phyloP scores from a whole-genome alignment of 1,284 basidiomycete genomes.

The Apiotrichum gamsii region DNA sequence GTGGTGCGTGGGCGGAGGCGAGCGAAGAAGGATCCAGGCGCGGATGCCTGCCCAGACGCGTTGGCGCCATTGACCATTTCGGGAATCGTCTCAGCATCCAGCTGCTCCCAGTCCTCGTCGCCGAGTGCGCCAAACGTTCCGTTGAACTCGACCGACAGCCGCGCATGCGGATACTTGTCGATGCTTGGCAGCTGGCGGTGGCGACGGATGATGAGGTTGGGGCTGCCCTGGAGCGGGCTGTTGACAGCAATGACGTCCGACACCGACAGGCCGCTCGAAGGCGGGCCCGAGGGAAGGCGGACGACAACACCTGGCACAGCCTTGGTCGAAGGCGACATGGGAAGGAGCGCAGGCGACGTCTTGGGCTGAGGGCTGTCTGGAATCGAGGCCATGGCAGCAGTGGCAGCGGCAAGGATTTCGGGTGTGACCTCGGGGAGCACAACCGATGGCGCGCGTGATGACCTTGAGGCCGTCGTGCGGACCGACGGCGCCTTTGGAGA shows the following conservation, averaged over 20 bases:
- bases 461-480: background rate
- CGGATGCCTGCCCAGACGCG: constrained; percentile 6
- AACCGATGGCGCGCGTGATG: background rate
- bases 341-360: background rate
- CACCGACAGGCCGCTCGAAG: constrained; percentile 14
- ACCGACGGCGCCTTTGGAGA: too few species aligned
- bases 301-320: background rate
- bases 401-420: background rate
- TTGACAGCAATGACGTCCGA: constrained; percentile 18
- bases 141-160: constrained; percentile 36
- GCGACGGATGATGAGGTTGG: constrained; percentile 16
- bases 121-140: constrained; percentile 29
- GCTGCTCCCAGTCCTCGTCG: constrained; percentile 40
- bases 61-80: constrained; percentile 27
- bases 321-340: background rate
- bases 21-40: constrained; percentile 18
- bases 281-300: constrained; percentile 12
- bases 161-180: constrained; percentile 16
- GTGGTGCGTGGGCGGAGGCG: constrained; percentile 19
- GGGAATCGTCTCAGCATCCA: constrained; percentile 13
- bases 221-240: constrained; percentile 5
- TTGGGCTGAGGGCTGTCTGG: background rate
- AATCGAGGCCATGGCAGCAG: too few species aligned
- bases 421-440: background rate
- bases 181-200: constrained; percentile 16